These are phyloP conservation scores for Pestalotiopsis sp. DNA, from an alignment of 2,329 filamentous ascomycete species.

Conservation along the genomic window DNA sequence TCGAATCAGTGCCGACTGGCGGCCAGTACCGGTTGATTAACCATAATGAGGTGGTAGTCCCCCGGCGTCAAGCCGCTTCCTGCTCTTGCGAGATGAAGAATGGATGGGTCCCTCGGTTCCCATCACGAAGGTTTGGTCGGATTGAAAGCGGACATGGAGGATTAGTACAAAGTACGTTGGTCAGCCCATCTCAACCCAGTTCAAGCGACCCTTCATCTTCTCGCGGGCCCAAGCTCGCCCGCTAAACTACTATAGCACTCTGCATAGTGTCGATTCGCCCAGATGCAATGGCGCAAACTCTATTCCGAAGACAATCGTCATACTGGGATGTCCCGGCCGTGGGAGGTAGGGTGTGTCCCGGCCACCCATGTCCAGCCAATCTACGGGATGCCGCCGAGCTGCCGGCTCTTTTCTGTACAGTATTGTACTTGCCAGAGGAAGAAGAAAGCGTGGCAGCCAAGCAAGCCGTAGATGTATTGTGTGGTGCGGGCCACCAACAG, in stretches of 20 bases:
- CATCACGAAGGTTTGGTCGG: too few relatives aligned
- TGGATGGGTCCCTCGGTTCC: too few relatives aligned
- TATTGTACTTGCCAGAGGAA: background rate
- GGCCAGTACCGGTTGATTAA: too few relatives aligned
- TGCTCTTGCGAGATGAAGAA: too few relatives aligned
- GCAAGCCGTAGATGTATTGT: background rate
- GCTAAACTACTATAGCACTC: background rate
- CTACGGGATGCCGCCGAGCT: background rate
- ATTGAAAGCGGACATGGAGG: too few relatives aligned
- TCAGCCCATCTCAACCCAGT: background rate
- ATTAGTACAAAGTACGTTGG: background rate
- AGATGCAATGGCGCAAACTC: constrained; percentile 1
- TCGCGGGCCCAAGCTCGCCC: background rate
- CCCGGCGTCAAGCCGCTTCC: too few relatives aligned
- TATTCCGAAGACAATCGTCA: background rate
- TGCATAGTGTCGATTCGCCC: background rate
- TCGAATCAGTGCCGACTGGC: background rate
- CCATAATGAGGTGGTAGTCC: too few relatives aligned
- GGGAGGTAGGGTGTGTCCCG: background rate
- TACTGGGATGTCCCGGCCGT: constrained; percentile 1
- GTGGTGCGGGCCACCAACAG: too few relatives aligned
- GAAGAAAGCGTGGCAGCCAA: background rate
- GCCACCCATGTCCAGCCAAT: background rate
- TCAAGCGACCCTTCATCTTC: background rate
- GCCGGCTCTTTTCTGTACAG: background rate